phyloP scores from a whole-genome alignment of 345 rosid species.

The Lepidium africanum region DNA sequence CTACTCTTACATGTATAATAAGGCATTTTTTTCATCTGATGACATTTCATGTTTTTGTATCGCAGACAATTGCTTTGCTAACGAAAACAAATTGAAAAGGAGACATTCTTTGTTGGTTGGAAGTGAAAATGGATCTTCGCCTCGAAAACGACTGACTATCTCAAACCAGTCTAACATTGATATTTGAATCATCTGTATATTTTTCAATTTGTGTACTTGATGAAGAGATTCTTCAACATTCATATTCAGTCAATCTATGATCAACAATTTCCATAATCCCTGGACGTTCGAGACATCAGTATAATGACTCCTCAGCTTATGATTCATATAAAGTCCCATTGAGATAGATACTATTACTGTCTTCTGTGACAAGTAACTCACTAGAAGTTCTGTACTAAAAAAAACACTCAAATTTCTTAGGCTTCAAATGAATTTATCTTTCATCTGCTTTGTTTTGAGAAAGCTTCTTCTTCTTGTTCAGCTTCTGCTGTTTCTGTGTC shows the following conservation, averaged over 20 bases:
- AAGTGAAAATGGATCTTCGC: slow-evolving; percentile 17
- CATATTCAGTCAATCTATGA: slow-evolving; percentile 5
- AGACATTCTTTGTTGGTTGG: slow-evolving; percentile 25
- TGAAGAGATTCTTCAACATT: slow-evolving; percentile 10
- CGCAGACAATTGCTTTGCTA: slow-evolving; percentile 17
- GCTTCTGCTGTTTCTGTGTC: slow-evolving; percentile 25
- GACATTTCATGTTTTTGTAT: not conserved
- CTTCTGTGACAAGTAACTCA: not conserved
- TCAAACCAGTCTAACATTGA: slow-evolving; percentile 21
- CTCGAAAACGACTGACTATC: slow-evolving; percentile 16
- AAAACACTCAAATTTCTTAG: not conserved
- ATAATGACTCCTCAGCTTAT: not conserved
- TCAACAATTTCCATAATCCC: not conserved
- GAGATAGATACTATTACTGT: not conserved
- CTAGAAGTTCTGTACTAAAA: slow-evolving; percentile 1
- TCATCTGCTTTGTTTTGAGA: slow-evolving; percentile 19
- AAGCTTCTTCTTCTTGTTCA: slow-evolving; percentile 32
- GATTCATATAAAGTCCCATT: not conserved
- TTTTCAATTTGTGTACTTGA: slow-evolving; percentile 4
- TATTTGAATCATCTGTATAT: slow-evolving; percentile 21
- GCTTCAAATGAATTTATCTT: not conserved
- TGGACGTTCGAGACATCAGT: not conserved
- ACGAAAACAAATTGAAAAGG: slow-evolving; percentile 19
- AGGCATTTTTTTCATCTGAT: not conserved
- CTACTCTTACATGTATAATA: not conserved